Evolutionary conservation across 2,329 filamentous ascomycete species (phyloP).

Genomic region (Rosellinia necatrix): DNA sequence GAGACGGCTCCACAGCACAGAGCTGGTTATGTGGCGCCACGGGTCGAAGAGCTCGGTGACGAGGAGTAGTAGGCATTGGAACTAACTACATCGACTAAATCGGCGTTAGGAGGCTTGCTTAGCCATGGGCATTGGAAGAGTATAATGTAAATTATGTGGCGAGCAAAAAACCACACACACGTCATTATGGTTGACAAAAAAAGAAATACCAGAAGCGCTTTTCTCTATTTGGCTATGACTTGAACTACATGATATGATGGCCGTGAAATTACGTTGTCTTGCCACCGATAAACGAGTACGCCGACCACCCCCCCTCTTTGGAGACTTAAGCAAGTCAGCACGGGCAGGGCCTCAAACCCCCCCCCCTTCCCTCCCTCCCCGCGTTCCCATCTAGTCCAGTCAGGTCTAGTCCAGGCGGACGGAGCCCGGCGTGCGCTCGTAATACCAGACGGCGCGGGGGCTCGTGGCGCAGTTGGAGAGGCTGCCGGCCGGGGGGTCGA

Average conservation of each 20-base stretch:
- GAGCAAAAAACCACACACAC: constrained; percentile 3
- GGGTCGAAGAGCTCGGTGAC: constrained; percentile 57
- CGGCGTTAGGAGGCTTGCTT: constrained; percentile 36
- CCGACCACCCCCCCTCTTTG: too few species aligned
- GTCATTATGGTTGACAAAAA: constrained; percentile 1
- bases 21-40: constrained; percentile 53
- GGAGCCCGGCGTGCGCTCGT: constrained; percentile 52
- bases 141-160: constrained; percentile 14
- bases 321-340: too few species aligned
- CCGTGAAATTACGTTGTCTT: too few species aligned
- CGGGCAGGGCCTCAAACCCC: too few species aligned
- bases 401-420: too few species aligned
- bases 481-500: constrained; percentile 50
- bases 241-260: not conserved
- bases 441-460: constrained; percentile 58
- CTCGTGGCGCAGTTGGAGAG: constrained; percentile 60
- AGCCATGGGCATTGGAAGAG: not conserved
- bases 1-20: constrained; percentile 47
- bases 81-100: constrained; percentile 25
- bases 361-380: too few species aligned
- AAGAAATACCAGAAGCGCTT: constrained; percentile 23
- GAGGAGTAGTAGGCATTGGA: constrained; percentile 48
- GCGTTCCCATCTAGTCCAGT: too few species aligned
- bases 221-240: not conserved
- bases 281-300: too few species aligned